Base-by-base conservation (phyloP, 1,284 basidiomycete genomes). In the Ganoderma leucocontextum region DNA sequence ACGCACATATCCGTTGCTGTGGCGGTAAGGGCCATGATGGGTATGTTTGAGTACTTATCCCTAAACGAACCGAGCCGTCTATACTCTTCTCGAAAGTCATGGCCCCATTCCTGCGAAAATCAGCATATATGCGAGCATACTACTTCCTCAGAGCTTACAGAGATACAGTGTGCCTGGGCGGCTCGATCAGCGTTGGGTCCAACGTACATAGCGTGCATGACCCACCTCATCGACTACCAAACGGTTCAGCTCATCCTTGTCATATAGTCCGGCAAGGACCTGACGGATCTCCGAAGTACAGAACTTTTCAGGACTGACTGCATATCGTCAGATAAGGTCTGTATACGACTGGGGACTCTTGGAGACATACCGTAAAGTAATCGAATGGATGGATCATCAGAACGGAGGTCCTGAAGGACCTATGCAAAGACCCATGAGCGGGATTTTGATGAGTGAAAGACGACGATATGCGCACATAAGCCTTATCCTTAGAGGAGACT, bases 21-120 rank as follows among this genome's bases (percentile, higher is more conserved):
- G 0, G 93, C 91, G 0, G 93, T 94, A n/a, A 94, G 79, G 6
- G 92, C 92, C 86, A 95, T 96, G 70, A 96, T 91, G 0, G 95
- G 95, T 0, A 96, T 86, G 62, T 84, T 82, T 0, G 88, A 88
- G 75, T 90, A 96, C 25, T 83, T 83, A 39, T 87, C 81, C 0
- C 94, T 85, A 77, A 96, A 94, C 29, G 82, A 80, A 7, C 92
- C 92, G 6, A 97, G 83, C 44, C 84, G 85, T 55, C 92, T 82
- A 76, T 95, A 96, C 61, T 92, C 90, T 36, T 80, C 84, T 39
- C 94, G 86, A 75, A 96, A 95, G 65, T 92, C 88, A 61, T 92
- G 91, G 0, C 94, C 94, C 94, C 94, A 95, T 84, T 95, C 94
- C 91, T 93, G 35, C 44, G 41, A 35, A 38, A 1, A 3, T 39